Base-by-base conservation (phyloP, 768 basidiomycete species). In the Tricholoma flavovirens region DNA sequence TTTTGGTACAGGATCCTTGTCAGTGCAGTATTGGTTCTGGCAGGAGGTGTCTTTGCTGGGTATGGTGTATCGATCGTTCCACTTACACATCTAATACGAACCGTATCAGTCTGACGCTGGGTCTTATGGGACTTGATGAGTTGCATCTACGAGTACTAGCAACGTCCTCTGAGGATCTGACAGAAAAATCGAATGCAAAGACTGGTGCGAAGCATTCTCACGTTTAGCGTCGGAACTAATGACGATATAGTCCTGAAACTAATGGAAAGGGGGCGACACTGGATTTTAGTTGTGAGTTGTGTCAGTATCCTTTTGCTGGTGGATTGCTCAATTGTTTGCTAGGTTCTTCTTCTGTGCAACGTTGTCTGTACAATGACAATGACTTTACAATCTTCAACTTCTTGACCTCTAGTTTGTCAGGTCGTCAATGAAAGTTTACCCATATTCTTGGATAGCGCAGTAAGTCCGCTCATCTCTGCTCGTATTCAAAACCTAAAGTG, bases 1-100 rank as follows among this genome's bases (percentile, higher is more conserved):
- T 97, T 93, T 69, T 90, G 80, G 77, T 82, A 72, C 56, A 90
- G 93, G 66, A 71, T 97, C 29, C 58, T 78, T 17, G 70, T 93
- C 51, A 88, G 88, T 52, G 75, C 72, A 3, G 67, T 72, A 2
- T 77, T 98, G 24, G 93, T 98, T 6, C 71, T 98, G 1, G 74
- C 83, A 0, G 95, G 95, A 2, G 95, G 95, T 52, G 86, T 94
- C 4, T 97, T 98, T 67, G 91, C 95, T 11, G 95, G 95, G 94
- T 90, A 56, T 51, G 83, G 71, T 4, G 17, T 49, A 32, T 49
- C 38, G 45, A 12, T 19, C 1, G 29, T n/a, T 6, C 54, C 43
- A 48, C 10, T 45, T 30, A 19, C 30, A 38, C 51, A 21, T 36
- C 1, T 22, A 26, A 26, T 21, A 30, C 29, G 19, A 24, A 22